Evolutionary conservation across 2,329 filamentous ascomycete genomes (phyloP).

Genomic region (Raffaelea ambrosiae): DNA sequence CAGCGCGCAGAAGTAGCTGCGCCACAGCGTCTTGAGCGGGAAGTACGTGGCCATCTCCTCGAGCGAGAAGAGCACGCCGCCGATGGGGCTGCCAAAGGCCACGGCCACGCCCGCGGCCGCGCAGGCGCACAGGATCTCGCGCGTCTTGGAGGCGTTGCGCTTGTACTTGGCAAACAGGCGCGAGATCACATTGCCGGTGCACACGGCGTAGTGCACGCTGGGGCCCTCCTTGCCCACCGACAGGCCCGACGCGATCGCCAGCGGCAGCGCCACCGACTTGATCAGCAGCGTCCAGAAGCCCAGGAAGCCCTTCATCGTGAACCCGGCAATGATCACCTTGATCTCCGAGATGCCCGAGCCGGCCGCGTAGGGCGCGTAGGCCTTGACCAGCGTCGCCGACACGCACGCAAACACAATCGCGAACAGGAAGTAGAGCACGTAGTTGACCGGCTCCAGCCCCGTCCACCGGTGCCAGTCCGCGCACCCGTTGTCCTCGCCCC

Average conservation of each 20-base stretch:
- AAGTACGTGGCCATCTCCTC: conserved; percentile 98
- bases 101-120: conserved; percentile 93
- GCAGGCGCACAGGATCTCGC: conserved; percentile 90
- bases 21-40: conserved; percentile 93
- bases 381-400: conserved; percentile 76
- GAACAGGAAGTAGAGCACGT: conserved; percentile 79
- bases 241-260: conserved; percentile 88
- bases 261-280: conserved; percentile 82
- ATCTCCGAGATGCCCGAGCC: conserved; percentile 97
- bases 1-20: conserved; percentile 94
- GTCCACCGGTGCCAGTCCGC: conserved; percentile 87
- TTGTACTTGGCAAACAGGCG: conserved; percentile 88
- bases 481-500: conserved; percentile 88
- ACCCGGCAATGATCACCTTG: conserved; percentile 97
- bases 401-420: conserved; percentile 76
- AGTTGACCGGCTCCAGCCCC: conserved; percentile 68
- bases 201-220: conserved; percentile 98
- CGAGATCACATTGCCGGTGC: conserved; percentile 93
- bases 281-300: conserved; percentile 87
- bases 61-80: conserved; percentile 89
- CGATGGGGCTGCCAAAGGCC: conserved; percentile 94
- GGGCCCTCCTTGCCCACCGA: conserved; percentile 96
- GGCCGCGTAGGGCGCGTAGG: conserved; percentile 90
- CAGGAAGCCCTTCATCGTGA: conserved; percentile 98
- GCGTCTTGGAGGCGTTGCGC: conserved; percentile 83